Conservation (phyloP, 2,329 filamentous ascomycete species). For the Claviceps capensis region DNA sequence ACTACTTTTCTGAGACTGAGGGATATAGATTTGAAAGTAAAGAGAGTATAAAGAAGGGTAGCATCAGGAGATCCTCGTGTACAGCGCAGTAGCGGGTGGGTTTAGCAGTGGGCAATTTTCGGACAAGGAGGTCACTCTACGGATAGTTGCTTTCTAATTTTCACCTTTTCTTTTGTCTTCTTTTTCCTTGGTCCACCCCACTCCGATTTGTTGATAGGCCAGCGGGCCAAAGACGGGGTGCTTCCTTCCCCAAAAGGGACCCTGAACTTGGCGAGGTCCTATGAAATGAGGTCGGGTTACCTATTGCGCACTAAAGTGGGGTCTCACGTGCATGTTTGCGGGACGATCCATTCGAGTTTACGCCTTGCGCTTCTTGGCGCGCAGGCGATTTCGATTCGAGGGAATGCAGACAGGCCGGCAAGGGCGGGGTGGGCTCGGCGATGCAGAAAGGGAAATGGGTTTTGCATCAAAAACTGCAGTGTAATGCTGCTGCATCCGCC, state of each 20-base stretch:
- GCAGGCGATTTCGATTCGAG: neutral
- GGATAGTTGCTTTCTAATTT: neutral
- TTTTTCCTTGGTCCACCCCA: neutral
- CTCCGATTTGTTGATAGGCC: neutral
- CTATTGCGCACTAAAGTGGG: neutral
- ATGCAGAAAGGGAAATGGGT: too few species aligned
- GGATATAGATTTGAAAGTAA: neutral
- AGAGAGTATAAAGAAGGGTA: neutral
- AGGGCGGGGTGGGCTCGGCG: too few species aligned
- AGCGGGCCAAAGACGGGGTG: neutral
- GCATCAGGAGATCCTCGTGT: neutral
- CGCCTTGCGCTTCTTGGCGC: neutral
- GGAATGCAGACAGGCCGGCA: too few species aligned
- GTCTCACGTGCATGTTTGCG: conserved; percentile 5
- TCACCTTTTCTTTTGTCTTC: neutral
- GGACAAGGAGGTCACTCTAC: neutral
- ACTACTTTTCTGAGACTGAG: neutral
- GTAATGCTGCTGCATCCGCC: too few species aligned
- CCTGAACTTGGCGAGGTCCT: neutral
- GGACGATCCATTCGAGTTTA: conserved; percentile 1
- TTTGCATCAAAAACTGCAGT: too few species aligned
- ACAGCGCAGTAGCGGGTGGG: neutral
- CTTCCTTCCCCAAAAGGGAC: conserved; percentile 1
- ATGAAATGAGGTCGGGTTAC: too few species aligned
- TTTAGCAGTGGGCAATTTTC: neutral